Percentiles rank a stretch among this genome's conserved stretches.
phyloP scores from a whole-genome alignment of 768 basidiomycete genomes.

The Dentipellis fragilis region DNA sequence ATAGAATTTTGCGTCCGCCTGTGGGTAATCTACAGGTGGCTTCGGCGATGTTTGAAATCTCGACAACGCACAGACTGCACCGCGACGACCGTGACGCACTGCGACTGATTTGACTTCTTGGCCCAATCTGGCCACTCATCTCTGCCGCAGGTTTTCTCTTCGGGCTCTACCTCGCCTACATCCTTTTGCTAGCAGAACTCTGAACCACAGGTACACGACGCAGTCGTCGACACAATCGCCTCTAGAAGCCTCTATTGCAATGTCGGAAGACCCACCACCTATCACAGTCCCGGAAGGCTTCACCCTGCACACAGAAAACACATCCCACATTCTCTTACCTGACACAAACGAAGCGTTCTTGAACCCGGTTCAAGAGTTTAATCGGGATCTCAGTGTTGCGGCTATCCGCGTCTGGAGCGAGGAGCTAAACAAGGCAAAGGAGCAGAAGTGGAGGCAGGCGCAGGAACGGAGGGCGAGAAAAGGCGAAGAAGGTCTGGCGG shows the following conservation, averaged over 20 bases:
- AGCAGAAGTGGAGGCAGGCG: slow-evolving; percentile 44
- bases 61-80: no score
- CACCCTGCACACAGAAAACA: slow-evolving; percentile 74
- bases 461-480: slow-evolving; percentile 36
- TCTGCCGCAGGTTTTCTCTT: no score
- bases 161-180: neutral
- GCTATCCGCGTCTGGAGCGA: slow-evolving; percentile 88
- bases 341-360: slow-evolving; percentile 78
- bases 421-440: slow-evolving; percentile 50
- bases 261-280: neutral
- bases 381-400: slow-evolving; percentile 87
- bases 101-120: neutral
- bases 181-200: neutral
- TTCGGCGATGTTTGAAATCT: no score
- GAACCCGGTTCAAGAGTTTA: slow-evolving; percentile 98
- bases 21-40: no score
- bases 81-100: no score
- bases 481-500: slow-evolving; percentile 18
- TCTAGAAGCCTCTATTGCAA: neutral
- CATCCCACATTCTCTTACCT: slow-evolving; percentile 68
- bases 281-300: slow-evolving; percentile 58
- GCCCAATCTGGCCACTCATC: no score
- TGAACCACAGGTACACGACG: neutral
- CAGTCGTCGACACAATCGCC: neutral
- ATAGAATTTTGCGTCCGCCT: no score